A percentile compares a stretch with the other conserved stretches of the same genome.
Evolutionary conservation across 139 green algal species (phyloP).

Genomic region (Desmodesmus armatus): DNA sequence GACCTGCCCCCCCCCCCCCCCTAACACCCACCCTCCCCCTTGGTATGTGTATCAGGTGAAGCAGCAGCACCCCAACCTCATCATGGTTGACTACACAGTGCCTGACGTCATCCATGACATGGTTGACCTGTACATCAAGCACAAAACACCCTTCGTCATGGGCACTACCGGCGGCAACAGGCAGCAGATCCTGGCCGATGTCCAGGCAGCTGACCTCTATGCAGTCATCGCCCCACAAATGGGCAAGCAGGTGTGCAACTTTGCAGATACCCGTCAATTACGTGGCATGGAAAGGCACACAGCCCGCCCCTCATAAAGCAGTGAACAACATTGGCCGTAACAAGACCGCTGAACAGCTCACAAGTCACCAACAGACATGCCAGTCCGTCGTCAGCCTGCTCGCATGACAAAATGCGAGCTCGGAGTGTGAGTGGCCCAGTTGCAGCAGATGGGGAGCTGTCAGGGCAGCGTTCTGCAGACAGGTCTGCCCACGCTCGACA

Average conservation of each 20-base stretch:
- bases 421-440: too few species aligned
- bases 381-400: too few species aligned
- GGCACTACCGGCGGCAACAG: conserved; percentile 97
- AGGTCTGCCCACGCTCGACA: background rate
- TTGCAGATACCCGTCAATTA: background rate
- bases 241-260: conserved; percentile 95
- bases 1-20: too few species aligned
- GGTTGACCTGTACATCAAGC: conserved; percentile 85
- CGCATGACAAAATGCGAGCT: too few species aligned
- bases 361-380: too few species aligned
- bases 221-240: conserved; percentile 99
- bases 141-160: conserved; percentile 97
- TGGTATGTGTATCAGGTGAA: too few species aligned
- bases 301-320: too few species aligned
- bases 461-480: background rate
- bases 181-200: conserved; percentile 69
- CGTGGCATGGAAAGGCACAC: background rate
- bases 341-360: too few species aligned
- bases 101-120: conserved; percentile 90
- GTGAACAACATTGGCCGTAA: too few species aligned
- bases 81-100: conserved; percentile 98
- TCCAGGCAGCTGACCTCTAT: conserved; percentile 67
- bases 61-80: conserved; percentile 78
- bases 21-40: too few species aligned
- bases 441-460: too few species aligned